Evolutionary conservation across 768 basidiomycete genomes (phyloP), one percentile per base, ranked within the genome.

Genomic region (Mycena floridula): DNA sequence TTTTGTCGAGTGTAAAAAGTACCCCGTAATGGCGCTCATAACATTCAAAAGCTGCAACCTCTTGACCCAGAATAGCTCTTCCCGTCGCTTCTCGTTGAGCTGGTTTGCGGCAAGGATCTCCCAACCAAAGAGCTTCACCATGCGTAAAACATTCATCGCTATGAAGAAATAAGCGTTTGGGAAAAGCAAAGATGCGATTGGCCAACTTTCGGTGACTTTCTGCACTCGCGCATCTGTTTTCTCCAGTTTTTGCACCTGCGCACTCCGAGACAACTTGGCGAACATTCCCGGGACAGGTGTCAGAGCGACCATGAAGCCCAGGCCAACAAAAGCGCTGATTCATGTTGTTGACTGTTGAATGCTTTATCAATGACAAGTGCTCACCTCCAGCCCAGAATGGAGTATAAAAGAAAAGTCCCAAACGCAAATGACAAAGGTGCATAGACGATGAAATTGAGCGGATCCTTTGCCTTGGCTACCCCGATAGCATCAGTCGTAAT

Each of bases 121-220:
- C 55, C 77, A 58, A 9, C 55, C 77, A 47, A 79, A 77, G 48
- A 77, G 60, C 57, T 77, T 77, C 54, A 74, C 58, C 66, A 77
- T 72, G 16, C 73, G 67, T 9, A 74, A 50, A 22, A 65, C 59
- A 37, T 58, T 58, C 44, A 69, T 54, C 5, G 54, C 67, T 66
- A 18, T 64, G 68, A 11, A 21, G 4, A 21, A 27, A 13, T 15
- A 44, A 21, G 25, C 25, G 20, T 36, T 42, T 28, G 44, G 23
- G 23, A 47, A 44, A 21, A 48, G 39, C 30, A 13, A 57, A 59
- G 25, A 59, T 61, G 64, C 50, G 60, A 52, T 60, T 48, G 45
- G 54, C 59, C 42, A 43, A 64, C 68, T 61, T 54, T 76, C 73
- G 11, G 73, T 70, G 40, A 76, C 62, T 1, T 59, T 55, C 46